Conservation (phyloP, 2,329 filamentous ascomycete genomes). For the Aspergillus carbonarius region DNA sequence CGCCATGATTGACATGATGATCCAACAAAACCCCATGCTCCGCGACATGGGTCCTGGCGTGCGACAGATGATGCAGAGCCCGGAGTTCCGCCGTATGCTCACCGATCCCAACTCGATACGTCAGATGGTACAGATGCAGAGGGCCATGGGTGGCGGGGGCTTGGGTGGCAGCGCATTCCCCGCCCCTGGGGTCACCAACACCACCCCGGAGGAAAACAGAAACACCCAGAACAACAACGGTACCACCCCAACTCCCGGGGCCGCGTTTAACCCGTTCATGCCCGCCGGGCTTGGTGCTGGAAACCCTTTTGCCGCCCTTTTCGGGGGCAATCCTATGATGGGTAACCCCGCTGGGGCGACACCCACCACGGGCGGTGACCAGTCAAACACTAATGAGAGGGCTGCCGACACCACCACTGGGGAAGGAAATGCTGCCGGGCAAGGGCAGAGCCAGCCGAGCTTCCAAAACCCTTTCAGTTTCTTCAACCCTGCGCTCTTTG, state of each 20-base stretch:
- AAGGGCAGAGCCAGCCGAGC: constrained; percentile 38
- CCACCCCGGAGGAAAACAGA: constrained; percentile 60
- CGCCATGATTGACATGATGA: constrained; percentile 91
- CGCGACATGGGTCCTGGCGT: constrained; percentile 69
- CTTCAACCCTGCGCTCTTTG: constrained; percentile 49
- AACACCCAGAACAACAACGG: constrained; percentile 38
- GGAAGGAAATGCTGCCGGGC: constrained; percentile 29
- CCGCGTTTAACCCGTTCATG: constrained; percentile 35
- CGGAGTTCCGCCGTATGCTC: constrained; percentile 87
- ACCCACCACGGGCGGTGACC: constrained; percentile 30
- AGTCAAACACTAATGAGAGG: constrained; percentile 31
- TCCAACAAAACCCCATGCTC: constrained; percentile 83
- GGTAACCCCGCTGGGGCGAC: constrained; percentile 25
- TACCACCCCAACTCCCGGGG: constrained; percentile 44
- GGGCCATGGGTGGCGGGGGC: constrained; percentile 57
- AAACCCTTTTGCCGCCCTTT: constrained; percentile 65
- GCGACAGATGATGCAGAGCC: constrained; percentile 82
- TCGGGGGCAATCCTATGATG: constrained; percentile 40
- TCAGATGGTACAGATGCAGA: constrained; percentile 78
- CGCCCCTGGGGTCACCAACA: constrained; percentile 88
- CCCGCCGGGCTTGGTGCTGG: constrained; percentile 27
- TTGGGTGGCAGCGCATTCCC: constrained; percentile 65
- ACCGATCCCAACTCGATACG: constrained; percentile 83
- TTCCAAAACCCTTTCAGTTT: constrained; percentile 67
- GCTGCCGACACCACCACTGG: constrained; percentile 27